phyloP scores from a whole-genome alignment of 2,329 filamentous ascomycete genomes.

The Hymenoscyphus fraxineus region DNA sequence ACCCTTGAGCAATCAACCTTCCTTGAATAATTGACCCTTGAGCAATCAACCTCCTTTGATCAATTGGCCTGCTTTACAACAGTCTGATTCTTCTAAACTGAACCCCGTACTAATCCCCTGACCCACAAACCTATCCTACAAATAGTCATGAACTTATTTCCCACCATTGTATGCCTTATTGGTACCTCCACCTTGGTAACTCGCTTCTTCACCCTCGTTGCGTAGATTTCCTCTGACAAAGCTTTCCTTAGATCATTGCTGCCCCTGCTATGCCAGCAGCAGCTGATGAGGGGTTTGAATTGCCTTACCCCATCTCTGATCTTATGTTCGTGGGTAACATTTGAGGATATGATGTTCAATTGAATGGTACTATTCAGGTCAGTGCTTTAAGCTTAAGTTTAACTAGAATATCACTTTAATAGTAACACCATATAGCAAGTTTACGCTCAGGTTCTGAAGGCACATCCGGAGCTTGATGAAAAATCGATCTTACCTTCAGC shows the following conservation, averaged over 20 bases:
- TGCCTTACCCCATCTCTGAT: neutral
- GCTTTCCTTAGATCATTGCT: neutral
- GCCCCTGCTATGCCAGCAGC: neutral
- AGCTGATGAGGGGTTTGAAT: neutral
- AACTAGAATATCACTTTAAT: neutral
- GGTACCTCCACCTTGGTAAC: neutral
- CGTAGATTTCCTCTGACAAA: neutral
- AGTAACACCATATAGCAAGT: slow-evolving; percentile 1
- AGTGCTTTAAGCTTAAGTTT: neutral
- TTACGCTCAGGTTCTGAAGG: neutral
- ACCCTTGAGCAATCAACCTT: no score
- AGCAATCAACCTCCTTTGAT: no score
- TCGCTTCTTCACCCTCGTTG: neutral
- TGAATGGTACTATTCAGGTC: neutral
- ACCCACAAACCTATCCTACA: neutral
- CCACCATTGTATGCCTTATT: neutral
- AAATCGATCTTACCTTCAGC: neutral
- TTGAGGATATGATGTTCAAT: neutral
- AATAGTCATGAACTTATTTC: neutral
- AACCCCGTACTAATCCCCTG: no score
- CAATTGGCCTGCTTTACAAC: neutral
- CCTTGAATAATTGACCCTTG: no score
- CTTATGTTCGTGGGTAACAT: neutral
- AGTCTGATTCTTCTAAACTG: neutral
- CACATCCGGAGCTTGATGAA: neutral